phyloP scores from a whole-genome alignment of 1,139 yeast species.

The Nakaseomyces nivariensis region DNA sequence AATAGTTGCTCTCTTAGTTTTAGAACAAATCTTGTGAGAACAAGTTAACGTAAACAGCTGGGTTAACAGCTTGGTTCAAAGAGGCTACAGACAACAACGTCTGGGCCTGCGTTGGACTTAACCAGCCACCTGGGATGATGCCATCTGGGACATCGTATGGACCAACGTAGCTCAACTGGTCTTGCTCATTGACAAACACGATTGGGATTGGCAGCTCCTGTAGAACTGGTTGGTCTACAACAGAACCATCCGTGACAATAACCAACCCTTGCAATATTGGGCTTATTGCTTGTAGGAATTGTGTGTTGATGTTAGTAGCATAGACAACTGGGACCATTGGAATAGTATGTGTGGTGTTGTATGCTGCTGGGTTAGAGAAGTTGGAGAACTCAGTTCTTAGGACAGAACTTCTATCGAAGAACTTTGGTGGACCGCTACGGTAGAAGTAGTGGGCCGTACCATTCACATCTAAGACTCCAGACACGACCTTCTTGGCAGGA shows the following conservation, averaged over 20 bases:
- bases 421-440: slow-evolving; percentile 15
- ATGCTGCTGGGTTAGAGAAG: slow-evolving; percentile 11
- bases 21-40: not conserved
- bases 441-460: slow-evolving; percentile 16
- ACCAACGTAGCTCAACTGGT: slow-evolving; percentile 9
- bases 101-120: slow-evolving; percentile 25
- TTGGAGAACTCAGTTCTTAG: slow-evolving; percentile 13
- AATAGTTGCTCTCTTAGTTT: not conserved
- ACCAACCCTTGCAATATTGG: slow-evolving; percentile 17
- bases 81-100: slow-evolving; percentile 22
- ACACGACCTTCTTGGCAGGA: slow-evolving; percentile 20
- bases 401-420: slow-evolving; percentile 15
- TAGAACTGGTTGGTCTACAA: slow-evolving; percentile 6
- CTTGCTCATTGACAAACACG: slow-evolving; percentile 14
- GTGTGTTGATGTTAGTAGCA: slow-evolving; percentile 16
- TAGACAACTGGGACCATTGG: slow-evolving; percentile 20
- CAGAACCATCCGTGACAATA: slow-evolving; percentile 17
- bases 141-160: slow-evolving; percentile 14
- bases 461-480: slow-evolving; percentile 15
- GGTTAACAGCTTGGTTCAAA: slow-evolving; percentile 16
- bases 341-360: slow-evolving; percentile 1
- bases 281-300: slow-evolving; percentile 10
- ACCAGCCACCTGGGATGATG: slow-evolving; percentile 25
- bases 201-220: slow-evolving; percentile 12
- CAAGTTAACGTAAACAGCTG: slow-evolving; percentile 4